Conservation (phyloP, 2,329 filamentous ascomycete species). For the Lachnellula cervina region DNA sequence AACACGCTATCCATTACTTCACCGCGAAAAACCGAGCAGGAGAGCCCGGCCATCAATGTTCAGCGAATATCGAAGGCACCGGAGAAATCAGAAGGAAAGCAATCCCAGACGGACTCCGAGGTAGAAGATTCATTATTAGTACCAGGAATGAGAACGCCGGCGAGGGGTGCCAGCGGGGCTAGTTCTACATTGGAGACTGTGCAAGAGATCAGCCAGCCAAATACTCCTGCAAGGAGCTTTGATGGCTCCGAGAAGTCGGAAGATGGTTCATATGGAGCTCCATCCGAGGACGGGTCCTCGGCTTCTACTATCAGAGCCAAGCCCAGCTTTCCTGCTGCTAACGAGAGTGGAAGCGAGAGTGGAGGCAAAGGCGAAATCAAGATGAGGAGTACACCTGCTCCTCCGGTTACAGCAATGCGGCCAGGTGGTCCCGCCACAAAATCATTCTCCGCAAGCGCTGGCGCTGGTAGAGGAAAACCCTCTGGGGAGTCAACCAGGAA, state of each 20-base stretch:
- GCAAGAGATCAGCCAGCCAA: conserved; percentile 78
- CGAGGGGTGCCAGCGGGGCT: conserved; percentile 53
- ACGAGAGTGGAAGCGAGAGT: conserved; percentile 64
- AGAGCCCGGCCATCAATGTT: conserved; percentile 48
- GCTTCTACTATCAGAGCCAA: conserved; percentile 40
- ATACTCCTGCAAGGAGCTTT: conserved; percentile 54
- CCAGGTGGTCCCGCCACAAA: conserved; percentile 55
- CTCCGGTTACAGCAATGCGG: conserved; percentile 41
- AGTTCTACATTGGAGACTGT: conserved; percentile 77
- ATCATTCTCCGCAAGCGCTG: conserved; percentile 58
- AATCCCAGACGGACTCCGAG: conserved; percentile 20
- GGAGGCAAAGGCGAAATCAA: conserved; percentile 48
- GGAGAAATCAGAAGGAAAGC: conserved; percentile 32
- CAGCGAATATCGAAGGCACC: conserved; percentile 42
- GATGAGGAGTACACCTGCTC: conserved; percentile 30
- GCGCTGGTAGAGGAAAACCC: conserved; percentile 59
- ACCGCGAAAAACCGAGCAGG: conserved; percentile 45
- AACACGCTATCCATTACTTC: conserved; percentile 43
- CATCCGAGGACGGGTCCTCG: conserved; percentile 24
- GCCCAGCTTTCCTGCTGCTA: conserved; percentile 37
- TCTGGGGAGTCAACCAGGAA: conserved; percentile 70
- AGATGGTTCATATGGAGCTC: conserved; percentile 36
- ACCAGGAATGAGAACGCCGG: conserved; percentile 53
- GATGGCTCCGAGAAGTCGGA: conserved; percentile 46
- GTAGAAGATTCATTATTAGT: conserved; percentile 24